These are phyloP conservation scores for Scheffersomyces coipomensis DNA, from an alignment of 805 yeast species.

Conservation along the genomic window DNA sequence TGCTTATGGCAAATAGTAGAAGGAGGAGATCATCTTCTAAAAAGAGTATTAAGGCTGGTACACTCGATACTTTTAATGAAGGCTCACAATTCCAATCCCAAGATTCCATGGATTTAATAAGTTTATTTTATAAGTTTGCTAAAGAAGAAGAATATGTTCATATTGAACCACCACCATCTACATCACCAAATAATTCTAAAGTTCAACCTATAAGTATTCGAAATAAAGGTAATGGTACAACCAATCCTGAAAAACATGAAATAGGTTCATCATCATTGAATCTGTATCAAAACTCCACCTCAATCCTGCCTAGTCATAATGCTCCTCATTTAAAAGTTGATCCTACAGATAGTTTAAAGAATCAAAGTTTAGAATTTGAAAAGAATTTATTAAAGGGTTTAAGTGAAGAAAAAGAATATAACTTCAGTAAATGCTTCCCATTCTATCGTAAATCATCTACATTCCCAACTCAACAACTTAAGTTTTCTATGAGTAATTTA, in stretches of 20 bases:
- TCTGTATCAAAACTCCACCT: not conserved
- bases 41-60: slow-evolving; percentile 12
- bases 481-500: slow-evolving; percentile 21
- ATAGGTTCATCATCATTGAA: not conserved
- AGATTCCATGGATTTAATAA: slow-evolving; percentile 30
- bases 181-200: slow-evolving; percentile 4
- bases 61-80: slow-evolving; percentile 3
- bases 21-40: slow-evolving; percentile 22
- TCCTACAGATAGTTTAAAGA: not conserved
- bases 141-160: slow-evolving; percentile 27
- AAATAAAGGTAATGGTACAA: not conserved
- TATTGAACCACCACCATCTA: not conserved
- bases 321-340: not conserved
- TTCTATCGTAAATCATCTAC: slow-evolving; percentile 60
- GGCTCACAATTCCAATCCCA: slow-evolving; percentile 2
- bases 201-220: slow-evolving; percentile 8
- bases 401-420: slow-evolving; percentile 53
- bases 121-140: slow-evolving; percentile 39
- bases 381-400: slow-evolving; percentile 16
- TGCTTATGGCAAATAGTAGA: not conserved
- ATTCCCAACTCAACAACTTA: slow-evolving; percentile 56
- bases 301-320: not conserved
- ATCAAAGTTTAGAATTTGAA: slow-evolving; percentile 8
- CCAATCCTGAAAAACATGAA: slow-evolving; percentile 10
- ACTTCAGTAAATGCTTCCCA: slow-evolving; percentile 81